Conservation (phyloP, 2,329 filamentous ascomycete genomes). For the Aspergillus latus region DNA sequence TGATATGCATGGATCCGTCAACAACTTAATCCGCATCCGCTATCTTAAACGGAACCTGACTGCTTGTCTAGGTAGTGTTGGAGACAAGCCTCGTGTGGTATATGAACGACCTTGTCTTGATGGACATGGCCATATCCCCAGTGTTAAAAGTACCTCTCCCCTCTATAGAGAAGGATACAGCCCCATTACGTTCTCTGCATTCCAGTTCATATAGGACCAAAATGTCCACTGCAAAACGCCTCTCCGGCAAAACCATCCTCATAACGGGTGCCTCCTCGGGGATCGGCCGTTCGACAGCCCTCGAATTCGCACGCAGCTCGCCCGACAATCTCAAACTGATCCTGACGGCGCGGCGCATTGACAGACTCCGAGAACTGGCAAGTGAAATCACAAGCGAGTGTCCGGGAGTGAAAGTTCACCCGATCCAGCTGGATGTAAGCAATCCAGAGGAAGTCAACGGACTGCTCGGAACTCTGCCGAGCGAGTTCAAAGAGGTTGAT, state of each 20-base stretch:
- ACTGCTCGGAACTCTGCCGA: not conserved
- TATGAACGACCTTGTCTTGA: too few species aligned
- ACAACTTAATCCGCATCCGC: too few species aligned
- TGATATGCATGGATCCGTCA: too few species aligned
- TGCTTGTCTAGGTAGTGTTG: too few species aligned
- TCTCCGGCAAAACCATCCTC: conserved; percentile 5
- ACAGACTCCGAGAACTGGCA: not conserved
- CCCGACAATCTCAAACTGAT: conserved; percentile 1
- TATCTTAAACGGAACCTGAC: too few species aligned
- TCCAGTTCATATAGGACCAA: not conserved
- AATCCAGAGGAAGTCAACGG: not conserved
- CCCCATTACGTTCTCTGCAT: too few species aligned
- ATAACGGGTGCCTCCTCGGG: conserved; percentile 4
- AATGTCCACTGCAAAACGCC: not conserved
- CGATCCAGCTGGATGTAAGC: not conserved
- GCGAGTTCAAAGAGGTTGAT: conserved; percentile 2
- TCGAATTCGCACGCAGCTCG: conserved; percentile 1
- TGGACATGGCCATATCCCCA: too few species aligned
- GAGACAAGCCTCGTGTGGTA: too few species aligned
- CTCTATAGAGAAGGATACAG: too few species aligned
- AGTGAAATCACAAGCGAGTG: not conserved
- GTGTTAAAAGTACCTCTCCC: too few species aligned
- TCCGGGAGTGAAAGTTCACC: not conserved
- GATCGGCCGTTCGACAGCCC: conserved; percentile 5
- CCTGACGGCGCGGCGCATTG: conserved; percentile 4